Base-by-base conservation (phyloP, 208 protist species). In the Kentomonas sorsogonicus region DNA sequence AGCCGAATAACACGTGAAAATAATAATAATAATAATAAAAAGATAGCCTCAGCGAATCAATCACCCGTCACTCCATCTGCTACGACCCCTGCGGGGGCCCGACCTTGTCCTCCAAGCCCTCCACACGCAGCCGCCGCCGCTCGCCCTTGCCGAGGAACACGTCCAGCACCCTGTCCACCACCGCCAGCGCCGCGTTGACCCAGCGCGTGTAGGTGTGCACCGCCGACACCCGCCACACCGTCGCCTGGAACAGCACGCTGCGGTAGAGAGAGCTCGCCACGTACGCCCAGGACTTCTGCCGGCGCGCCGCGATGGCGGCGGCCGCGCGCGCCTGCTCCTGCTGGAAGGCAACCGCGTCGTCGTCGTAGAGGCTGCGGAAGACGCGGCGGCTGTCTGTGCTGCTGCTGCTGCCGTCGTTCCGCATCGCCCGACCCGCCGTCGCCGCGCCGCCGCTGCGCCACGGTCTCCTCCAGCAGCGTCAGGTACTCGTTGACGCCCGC, bases 311-410 rank as follows among this genome's bases (percentile, higher is more conserved):
- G 9, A 83, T 63, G 38, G 78, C 72, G 23, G 39, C 39, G 18
- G 69, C 55, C 0, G 70, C 77, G 1, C 66, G 60, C 16, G 64
- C 68, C 45, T 89, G 67, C 33, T 70, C 72, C 13, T 53, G 30
- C 0, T 71, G 66, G 53, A 75, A 44, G 0, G 43, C 40, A 3
- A 61, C 63, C 26, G 69, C 69, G n/a, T 33, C 44, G 20, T 62
- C 55, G 53, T 83, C 73, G 57, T 78, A 93, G 30, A 86, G 68
- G 46, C 74, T 84, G 10, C 33, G 58, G 50, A 74, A 74, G n/a
- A n/a, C n/a, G n/a, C n/a, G n/a, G n/a, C n/a, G n/a, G 16, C 40
- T 43, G 20, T 71, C 63, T 16, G 57, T 26, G 41, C 13, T 11
- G 43, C 2, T 13, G 27, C 20, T 5, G 7, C 25, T 31, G n/a